Evolutionary conservation across 306 rosid species (phyloP).

Genomic region (Comarum palustre): DNA sequence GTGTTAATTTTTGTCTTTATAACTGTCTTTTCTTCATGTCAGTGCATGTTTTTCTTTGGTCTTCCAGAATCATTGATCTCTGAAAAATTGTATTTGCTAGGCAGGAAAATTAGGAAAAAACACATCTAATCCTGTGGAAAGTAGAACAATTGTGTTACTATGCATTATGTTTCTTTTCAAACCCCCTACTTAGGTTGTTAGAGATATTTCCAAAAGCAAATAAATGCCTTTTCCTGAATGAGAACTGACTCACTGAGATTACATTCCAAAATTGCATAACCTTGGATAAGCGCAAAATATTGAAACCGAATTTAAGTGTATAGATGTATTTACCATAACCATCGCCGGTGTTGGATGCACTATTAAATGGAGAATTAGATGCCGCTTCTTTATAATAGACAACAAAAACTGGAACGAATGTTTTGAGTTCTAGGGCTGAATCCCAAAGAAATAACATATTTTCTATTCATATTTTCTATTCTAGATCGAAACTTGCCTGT

Average conservation of each 20-base stretch:
- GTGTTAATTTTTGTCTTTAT: neutral
- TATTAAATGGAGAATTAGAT: neutral
- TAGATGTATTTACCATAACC: neutral
- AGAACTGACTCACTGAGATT: neutral
- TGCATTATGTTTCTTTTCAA: neutral
- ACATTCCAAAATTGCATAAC: neutral
- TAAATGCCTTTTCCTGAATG: neutral
- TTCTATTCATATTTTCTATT: too few relatives aligned
- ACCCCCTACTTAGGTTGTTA: neutral
- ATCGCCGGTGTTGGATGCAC: neutral
- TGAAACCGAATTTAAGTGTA: neutral
- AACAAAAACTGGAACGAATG: too few relatives aligned
- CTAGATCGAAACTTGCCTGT: neutral
- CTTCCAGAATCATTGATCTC: neutral
- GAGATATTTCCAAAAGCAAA: neutral
- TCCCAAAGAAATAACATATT: too few relatives aligned
- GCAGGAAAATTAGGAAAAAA: neutral
- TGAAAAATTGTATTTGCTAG: neutral
- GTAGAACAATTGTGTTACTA: neutral
- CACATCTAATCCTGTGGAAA: neutral
- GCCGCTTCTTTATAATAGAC: neutral
- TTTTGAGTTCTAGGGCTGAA: too few relatives aligned
- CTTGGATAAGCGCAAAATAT: slow-evolving; percentile 1
- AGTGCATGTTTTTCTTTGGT: neutral
- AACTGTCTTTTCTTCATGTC: neutral